Base-by-base conservation (phyloP, 228 moss, liverwort and hornwort species). In the Sphagnum fallax region DNA sequence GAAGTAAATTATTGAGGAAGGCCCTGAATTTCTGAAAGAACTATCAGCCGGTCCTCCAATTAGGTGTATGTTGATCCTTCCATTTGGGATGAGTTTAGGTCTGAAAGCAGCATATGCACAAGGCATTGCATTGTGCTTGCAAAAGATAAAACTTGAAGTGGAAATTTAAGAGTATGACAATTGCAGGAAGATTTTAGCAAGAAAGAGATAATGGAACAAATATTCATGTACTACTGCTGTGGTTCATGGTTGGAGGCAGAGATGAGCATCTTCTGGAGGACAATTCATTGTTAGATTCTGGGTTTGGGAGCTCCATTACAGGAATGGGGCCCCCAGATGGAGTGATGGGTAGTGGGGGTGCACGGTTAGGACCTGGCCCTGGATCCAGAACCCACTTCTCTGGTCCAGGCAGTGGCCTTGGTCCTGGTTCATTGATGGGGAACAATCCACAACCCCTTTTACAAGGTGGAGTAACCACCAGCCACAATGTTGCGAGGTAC, bases 211-310 rank as follows among this genome's bases (percentile, higher is more conserved):
- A 13, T 8, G 49, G 9, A 0, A 7, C 6, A 15, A 47, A 6
- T 6, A 10, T 48, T 4, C 49, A 7, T 47, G 32, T 11, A 47
- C 11, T 47, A 47, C 15, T 13, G 48, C 5, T 48, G 4, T 69
- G 60, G 14, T 53, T 62, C 55, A 9, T 66, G 11, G 72, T 5
- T 57, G 6, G 47, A 75, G 76, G 83, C 82, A 91, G 90, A 79
- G 90, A 90, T 51, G 93, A 97, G 7, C 74, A 88, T 14, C 80
- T 91, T 60, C 68, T 86, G 51, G 85, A 87, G 50, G 87, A 83
- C 61, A 85, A 91, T 64, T 32, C 2, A 32, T 72, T 77, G 10
- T 73, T 70, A 66, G 86, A 86, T 48, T 16, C 63, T 63, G 91
- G 88, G 66, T 76, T 68, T 66, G 67, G 83, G 18, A 65, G 32